Evolutionary conservation across 768 basidiomycete genomes (phyloP), one percentile per base, ranked within the genome.

Genomic region (Suillus discolor): DNA sequence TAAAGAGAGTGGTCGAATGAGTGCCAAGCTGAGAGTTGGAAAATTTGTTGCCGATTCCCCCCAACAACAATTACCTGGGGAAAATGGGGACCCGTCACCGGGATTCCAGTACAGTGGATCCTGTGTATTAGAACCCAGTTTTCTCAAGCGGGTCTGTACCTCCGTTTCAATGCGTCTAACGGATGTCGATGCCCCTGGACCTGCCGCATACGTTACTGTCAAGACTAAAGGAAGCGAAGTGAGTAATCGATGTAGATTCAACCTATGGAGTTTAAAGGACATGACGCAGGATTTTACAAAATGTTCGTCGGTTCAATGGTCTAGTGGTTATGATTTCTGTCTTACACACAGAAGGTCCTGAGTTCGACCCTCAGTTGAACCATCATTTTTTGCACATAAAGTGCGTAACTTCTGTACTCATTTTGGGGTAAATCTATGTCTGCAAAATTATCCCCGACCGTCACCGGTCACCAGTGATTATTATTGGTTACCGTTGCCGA

Each of bases 301-400:
- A 34, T n/a, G n/a, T 65, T 34, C 28, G 13, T 64, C 44, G 83
- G 82, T 84, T 80, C 83, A 84, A 82, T 85, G 81, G 83, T 81
- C 81, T 84, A 84, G 83, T 83, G 83, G 83, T 84, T 84, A 84
- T 84, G 81, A 82, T 83, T 79, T 84, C 81, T 82, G 81, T 84
- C 83, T 83, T 77, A 77, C 75, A 77, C 75, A 77, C 75, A 77
- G 75, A 77, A 77, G 75, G 75, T 77, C 75, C 75, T 77, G 75
- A 77, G 75, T 77, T 77, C 75, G 77, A 77, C 67, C 75, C 75
- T 77, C 75, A 77, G 75, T 78, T 83, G 81, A 80, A 70, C 82
- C 84, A 85, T 44, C 71, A 68, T 73, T 77, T 69, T 74, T 73
- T 70, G 59, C 39, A 16, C 31, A 31, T 6, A 31, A 28, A 28